Base-by-base conservation (phyloP, 352 stramenopile species). In the Globisporangium megalacanthum region DNA sequence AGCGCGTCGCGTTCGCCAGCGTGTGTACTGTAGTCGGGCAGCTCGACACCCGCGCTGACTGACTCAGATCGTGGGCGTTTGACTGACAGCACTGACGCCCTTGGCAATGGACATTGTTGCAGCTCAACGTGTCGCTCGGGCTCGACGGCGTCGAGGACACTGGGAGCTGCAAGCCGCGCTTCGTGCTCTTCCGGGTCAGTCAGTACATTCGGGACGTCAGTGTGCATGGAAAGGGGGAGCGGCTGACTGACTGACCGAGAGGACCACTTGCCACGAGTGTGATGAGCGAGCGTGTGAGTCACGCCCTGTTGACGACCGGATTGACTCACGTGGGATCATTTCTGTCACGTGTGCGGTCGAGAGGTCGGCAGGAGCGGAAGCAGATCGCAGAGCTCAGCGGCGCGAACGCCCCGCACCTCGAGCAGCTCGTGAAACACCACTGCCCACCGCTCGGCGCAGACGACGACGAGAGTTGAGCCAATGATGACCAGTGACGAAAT, bases 141-240 rank as follows among this genome's bases (percentile, higher is more conserved):
- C 47, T 83, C 31, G 74, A 87, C 52, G 70, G 75, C 44, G 36
- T 86, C 36, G 73, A 83, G 52, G 76, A 88, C 55, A 73, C 55
- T 29, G 73, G 67, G 9, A 81, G 73, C 56, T 89, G 80, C 63
- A 90, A 88, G 56, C 77, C 76, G 42, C 70, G 75, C 35, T 85
- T 87, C 56, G 39, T 90, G 22, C 69, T 88, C 60, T 80, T 83
- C 45, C 75, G 75, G 63, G 25, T 29, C 25, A 29, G 25, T 29
- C 25, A 29, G 72, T 86, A 54, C 19, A 51, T 54, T 31, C 11
- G 54, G 35, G 0, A 42, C 25, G 25, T 4, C 25, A 29, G 25
- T 57, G 20, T 17, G 39, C 17, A 19, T 45, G 9, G 37, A 44
- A 45, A 45, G 39, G n/a, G 37, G 6, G 39, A 45, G 13, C 39